Evolutionary conservation across 805 yeast species (phyloP).

Genomic region (Wickerhamiella vanderwaltii): DNA sequence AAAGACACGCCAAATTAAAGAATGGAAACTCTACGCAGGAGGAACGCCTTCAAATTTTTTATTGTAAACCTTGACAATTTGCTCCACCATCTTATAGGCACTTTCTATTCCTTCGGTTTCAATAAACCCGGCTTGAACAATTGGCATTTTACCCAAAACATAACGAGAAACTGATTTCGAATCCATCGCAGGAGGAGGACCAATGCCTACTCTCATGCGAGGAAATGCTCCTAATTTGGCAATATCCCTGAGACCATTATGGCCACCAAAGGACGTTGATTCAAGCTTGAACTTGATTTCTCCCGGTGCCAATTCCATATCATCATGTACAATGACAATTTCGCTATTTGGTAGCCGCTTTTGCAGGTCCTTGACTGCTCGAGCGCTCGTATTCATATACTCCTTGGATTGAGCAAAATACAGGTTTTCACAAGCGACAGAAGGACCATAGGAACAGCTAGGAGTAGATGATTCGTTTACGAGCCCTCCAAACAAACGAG

Average conservation of each 20-base stretch:
- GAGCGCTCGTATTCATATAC: slow-evolving; percentile 64
- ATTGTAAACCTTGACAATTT: slow-evolving; percentile 11
- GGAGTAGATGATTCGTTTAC: slow-evolving; percentile 15
- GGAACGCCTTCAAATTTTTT: slow-evolving; percentile 5
- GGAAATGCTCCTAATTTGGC: slow-evolving; percentile 40
- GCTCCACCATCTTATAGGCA: slow-evolving; percentile 13
- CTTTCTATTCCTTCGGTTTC: slow-evolving; percentile 2
- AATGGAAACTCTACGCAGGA: too few relatives aligned
- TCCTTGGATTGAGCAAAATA: slow-evolving; percentile 41
- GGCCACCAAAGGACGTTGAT: slow-evolving; percentile 61
- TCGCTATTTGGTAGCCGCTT: slow-evolving; percentile 16
- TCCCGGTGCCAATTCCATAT: slow-evolving; percentile 55
- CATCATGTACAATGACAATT: slow-evolving; percentile 65
- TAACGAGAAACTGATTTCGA: slow-evolving; percentile 39
- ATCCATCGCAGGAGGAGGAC: slow-evolving; percentile 42
- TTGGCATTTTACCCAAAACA: slow-evolving; percentile 44
- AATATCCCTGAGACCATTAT: slow-evolving; percentile 66
- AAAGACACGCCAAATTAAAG: too few relatives aligned
- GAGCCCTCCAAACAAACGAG: slow-evolving; percentile 13
- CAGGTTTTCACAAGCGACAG: slow-evolving; percentile 21
- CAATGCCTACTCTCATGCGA: slow-evolving; percentile 70
- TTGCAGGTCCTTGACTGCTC: slow-evolving; percentile 30
- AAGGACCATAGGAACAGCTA: slow-evolving; percentile 21
- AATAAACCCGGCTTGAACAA: slow-evolving; percentile 6
- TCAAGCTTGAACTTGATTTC: slow-evolving; percentile 49